Evolutionary conservation across 2,329 filamentous ascomycete genomes (phyloP), one percentile per base, ranked within the genome.

Genomic region (Lomentospora prolificans): DNA sequence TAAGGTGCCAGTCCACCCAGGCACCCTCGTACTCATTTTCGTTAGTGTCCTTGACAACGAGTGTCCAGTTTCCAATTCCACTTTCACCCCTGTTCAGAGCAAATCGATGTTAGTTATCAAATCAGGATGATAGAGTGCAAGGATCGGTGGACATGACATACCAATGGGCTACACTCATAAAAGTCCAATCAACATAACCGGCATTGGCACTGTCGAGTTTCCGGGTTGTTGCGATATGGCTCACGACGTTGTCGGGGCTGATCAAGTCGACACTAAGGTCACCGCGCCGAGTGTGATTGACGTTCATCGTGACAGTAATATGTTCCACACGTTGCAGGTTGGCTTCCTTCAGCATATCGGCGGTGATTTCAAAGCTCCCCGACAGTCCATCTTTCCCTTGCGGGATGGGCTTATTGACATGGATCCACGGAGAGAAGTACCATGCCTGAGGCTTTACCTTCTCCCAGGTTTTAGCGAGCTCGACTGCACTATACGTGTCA

Each of bases 91-190:
- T 90, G 55, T 33, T 4, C 2, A 17, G 24, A 48, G 14, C 1
- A 9, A 31, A 7, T 33, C 30, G 30, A 55, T 54, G 62, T 75
- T 66, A 75, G 69, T 54, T 51, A 22, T 25, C 55, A 33, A 48
- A 7, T 50, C 48, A 24, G 41, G 33, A n/a, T n/a, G n/a, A n/a
- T 1, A 12, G 19, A 36, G 1, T 33, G 1, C 14, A 19, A 24
- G 12, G 3, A 28, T 51, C 9, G 27, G 30, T 36, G 19, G 7
- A 12, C n/a, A n/a, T 2, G 33, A 14, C 4, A 9, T 78, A 90
- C 88, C 91, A 99, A 68, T 99, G 94, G 60, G 86, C 91, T 36
- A 99, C 94, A 59, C 86, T 95, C 94, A 99, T 99, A 65, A 99
- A 99, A 0, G 92, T 97, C 94, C 94, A 99, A 71, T 97, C 90